Evolutionary conservation across 768 basidiomycete genomes (phyloP).

Genomic region (Mycena belliarum): DNA sequence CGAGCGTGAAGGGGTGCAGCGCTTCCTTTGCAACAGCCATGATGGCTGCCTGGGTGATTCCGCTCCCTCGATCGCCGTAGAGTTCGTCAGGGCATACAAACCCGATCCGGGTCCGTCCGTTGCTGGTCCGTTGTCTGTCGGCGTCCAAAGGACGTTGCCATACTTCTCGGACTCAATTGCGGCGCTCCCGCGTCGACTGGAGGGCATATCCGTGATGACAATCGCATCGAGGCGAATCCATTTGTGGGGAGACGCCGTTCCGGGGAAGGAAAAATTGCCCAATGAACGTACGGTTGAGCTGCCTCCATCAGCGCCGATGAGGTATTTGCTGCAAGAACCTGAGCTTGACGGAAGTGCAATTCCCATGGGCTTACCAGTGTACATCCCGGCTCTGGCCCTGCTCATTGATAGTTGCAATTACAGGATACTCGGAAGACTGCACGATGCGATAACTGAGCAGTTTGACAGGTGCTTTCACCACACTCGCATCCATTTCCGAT

Average conservation of each 20-base stretch:
- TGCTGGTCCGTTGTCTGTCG: constrained; percentile 6
- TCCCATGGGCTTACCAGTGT: constrained; percentile 3
- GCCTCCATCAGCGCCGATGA: constrained; percentile 18
- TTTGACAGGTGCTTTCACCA: not conserved
- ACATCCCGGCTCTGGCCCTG: not conserved
- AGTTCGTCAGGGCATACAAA: constrained; percentile 4
- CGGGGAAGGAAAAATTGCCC: constrained; percentile 15
- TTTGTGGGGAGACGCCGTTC: constrained; percentile 7
- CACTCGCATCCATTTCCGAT: not conserved
- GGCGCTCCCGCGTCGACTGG: not conserved
- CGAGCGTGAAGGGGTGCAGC: constrained; percentile 17
- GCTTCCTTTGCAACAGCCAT: constrained; percentile 16
- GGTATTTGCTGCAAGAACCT: constrained; percentile 5
- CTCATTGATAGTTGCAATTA: not conserved
- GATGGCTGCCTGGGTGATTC: constrained; percentile 13
- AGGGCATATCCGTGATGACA: constrained; percentile 14
- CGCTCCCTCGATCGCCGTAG: not conserved
- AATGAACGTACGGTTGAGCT: constrained; percentile 19
- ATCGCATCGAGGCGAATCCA: constrained; percentile 23
- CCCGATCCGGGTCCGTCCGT: constrained; percentile 7
- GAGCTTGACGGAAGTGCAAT: not conserved
- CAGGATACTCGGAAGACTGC: not conserved
- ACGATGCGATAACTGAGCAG: not conserved
- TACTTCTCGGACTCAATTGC: constrained; percentile 5
- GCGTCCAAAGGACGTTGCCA: constrained; percentile 7